phyloP scores from a whole-genome alignment of 163 green algal species.

The Picocystis sp. region DNA sequence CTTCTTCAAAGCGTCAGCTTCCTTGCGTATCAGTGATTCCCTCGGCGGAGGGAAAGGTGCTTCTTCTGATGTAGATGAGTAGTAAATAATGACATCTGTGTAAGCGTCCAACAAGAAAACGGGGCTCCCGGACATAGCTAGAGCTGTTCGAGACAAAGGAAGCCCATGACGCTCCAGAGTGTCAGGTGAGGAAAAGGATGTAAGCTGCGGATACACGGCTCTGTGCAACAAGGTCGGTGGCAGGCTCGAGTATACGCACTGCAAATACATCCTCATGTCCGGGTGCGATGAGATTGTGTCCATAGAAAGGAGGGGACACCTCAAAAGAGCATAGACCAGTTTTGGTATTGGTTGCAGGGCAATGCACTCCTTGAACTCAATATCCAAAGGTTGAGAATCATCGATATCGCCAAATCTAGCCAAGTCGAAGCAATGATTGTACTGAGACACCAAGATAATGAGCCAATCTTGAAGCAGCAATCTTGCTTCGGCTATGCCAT shows the following conservation, averaged over 20 bases:
- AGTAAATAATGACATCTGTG: conserved; percentile 43
- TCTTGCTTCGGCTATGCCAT: conserved; percentile 34
- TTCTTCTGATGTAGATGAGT: conserved; percentile 5
- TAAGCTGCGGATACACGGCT: conserved; percentile 67
- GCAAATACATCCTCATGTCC: conserved; percentile 47
- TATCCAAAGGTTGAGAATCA: conserved; percentile 32
- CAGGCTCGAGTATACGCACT: conserved; percentile 20
- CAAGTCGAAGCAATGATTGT: conserved; percentile 29
- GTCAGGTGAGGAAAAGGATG: conserved; percentile 44
- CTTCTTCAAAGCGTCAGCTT: no score
- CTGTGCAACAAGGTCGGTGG: conserved; percentile 41
- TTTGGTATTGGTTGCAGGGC: conserved; percentile 45
- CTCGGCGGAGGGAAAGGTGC: conserved; percentile 32
- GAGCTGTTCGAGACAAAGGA: conserved; percentile 29
- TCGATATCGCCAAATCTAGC: conserved; percentile 12
- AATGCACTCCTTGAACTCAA: conserved; percentile 37
- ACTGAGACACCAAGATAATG: conserved; percentile 45
- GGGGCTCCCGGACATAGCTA: conserved; percentile 31
- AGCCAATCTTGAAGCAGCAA: conserved; percentile 71
- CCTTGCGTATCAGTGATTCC: conserved; percentile 14
- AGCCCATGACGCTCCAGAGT: conserved; percentile 1
- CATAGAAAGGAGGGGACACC: conserved; percentile 42
- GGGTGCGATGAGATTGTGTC: conserved; percentile 28
- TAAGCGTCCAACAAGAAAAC: conserved; percentile 76
- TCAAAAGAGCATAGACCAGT: conserved; percentile 64